Percentiles rank a stretch among this genome's conserved stretches.
Conservation (phyloP, 2,329 filamentous ascomycete genomes). For the Colletotrichum lentis region DNA sequence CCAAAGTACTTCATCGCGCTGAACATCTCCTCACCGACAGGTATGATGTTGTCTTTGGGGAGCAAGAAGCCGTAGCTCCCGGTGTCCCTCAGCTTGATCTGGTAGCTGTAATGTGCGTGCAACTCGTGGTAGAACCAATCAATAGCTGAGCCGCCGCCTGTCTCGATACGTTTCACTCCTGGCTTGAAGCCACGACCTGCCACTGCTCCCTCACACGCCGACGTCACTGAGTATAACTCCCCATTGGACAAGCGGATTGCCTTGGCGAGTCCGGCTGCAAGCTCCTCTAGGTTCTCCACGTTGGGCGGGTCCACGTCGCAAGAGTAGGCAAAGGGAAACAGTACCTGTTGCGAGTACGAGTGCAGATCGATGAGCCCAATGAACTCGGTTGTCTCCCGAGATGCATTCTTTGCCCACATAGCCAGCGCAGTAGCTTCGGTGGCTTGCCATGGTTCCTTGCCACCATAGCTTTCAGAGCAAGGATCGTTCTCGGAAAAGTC, state of each 20-base stretch:
- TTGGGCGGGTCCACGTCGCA: conserved; percentile 82
- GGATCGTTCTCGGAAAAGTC: conserved; percentile 70
- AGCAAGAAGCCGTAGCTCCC: conserved; percentile 94
- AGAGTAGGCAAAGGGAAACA: conserved; percentile 91
- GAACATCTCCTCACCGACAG: conserved; percentile 87
- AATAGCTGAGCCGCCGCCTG: conserved; percentile 82
- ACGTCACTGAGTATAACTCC: conserved; percentile 78
- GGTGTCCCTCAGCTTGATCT: conserved; percentile 92
- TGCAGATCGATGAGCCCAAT: conserved; percentile 91
- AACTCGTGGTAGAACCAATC: conserved; percentile 97
- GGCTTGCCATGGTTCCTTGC: conserved; percentile 82
- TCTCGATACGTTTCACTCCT: conserved; percentile 63
- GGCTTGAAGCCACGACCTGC: conserved; percentile 44
- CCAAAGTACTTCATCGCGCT: conserved; percentile 85
- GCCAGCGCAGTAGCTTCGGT: conserved; percentile 79
- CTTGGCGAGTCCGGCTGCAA: conserved; percentile 87
- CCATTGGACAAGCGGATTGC: conserved; percentile 83
- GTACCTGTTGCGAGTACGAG: conserved; percentile 92
- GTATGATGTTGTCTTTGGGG: conserved; percentile 85
- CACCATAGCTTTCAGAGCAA: conserved; percentile 90
- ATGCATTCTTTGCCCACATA: conserved; percentile 84
- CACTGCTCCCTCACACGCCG: conserved; percentile 85
- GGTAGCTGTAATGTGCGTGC: conserved; percentile 83
- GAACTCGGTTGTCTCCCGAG: conserved; percentile 75
- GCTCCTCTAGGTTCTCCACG: conserved; percentile 89